Evolutionary conservation across 202 grass and related monocot species (phyloP), one percentile per base, ranked within the genome.

Genomic region (Setaria italica): DNA sequence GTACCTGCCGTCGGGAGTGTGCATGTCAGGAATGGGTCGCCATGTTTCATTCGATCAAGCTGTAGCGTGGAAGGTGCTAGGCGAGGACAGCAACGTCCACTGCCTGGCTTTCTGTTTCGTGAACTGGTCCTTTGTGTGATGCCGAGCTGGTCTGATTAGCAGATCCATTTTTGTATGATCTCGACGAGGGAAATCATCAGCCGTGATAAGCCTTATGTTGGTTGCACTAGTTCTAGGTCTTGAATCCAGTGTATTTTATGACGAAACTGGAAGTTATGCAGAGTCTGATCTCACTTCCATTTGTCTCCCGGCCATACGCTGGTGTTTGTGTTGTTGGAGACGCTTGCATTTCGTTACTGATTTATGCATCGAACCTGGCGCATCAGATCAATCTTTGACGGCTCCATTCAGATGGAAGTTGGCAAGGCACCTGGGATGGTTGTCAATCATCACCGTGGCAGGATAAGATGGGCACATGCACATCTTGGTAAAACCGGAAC

Each of bases 21-120:
- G 97, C 80, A 87, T 92, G 74, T 99, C 97, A 7, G 92, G 97
- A 82, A 99, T 99, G 97, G 97, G 97, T 20, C 94, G 97, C 21
- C 97, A 96, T 47, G 92, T 99, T 39, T 92, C 94, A 0, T 96
- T 91, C 30, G 97, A 99, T 32, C 94, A 97, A 78, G 94, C 92
- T 1, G 66, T 99, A 14, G 90, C 89, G 1, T 99, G 97, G 97
- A 99, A 97, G 74, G 97, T 99, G 37, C 83, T 92, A 2, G 85
- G 82, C 0, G 93, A 99, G 91, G 92, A 94, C 67, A 89, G 82
- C 79, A 87, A 62, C 48, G 87, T 90, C 7, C 94, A 99, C 66
- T 99, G 97, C 51, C 66, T 99, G 19, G 97, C 93, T 9, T 92
- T 99, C 19, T 96, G 94, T 71, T 99, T 99, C 49, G 84, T 92